Conservation (phyloP, 192 early-diverging fungal species). For the Phycomyces blakesleeanus region DNA sequence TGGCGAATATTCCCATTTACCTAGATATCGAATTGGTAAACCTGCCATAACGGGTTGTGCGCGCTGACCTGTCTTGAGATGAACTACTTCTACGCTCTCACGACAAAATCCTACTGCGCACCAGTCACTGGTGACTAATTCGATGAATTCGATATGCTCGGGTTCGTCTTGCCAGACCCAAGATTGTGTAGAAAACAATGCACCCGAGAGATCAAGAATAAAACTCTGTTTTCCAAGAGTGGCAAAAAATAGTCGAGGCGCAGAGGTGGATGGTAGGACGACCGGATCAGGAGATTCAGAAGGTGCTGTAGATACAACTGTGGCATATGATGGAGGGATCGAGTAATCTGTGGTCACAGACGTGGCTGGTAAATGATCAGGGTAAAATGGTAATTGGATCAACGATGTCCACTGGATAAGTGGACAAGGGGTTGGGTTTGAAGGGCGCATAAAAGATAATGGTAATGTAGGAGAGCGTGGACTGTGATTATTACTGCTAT, state of each 20-base stretch:
- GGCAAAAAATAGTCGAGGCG: conserved; percentile 34
- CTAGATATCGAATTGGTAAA: conserved; percentile 23
- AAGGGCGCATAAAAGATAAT: no score
- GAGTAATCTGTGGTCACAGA: conserved; percentile 30
- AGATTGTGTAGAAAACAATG: conserved; percentile 25
- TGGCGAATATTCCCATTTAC: conserved; percentile 10
- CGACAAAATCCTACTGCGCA: conserved; percentile 30
- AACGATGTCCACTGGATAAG: conserved; percentile 30
- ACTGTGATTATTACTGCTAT: not conserved
- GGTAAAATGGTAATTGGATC: conserved; percentile 31
- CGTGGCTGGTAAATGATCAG: conserved; percentile 22
- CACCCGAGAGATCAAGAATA: conserved; percentile 29
- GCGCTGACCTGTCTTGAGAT: conserved; percentile 16
- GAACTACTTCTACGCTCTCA: conserved; percentile 21
- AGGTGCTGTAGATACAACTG: conserved; percentile 19
- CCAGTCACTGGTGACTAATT: conserved; percentile 1
- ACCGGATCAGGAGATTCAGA: conserved; percentile 22
- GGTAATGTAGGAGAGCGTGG: conserved; percentile 1
- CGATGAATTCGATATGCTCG: conserved; percentile 27
- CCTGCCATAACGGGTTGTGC: conserved; percentile 23
- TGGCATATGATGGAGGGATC: conserved; percentile 30
- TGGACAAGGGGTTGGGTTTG: conserved; percentile 6
- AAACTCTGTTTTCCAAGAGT: conserved; percentile 27
- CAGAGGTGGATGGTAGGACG: conserved; percentile 20
- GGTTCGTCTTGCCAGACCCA: conserved; percentile 24